Conservation (phyloP, 306 rosid genomes). For the Luffa aegyptiaca region DNA sequence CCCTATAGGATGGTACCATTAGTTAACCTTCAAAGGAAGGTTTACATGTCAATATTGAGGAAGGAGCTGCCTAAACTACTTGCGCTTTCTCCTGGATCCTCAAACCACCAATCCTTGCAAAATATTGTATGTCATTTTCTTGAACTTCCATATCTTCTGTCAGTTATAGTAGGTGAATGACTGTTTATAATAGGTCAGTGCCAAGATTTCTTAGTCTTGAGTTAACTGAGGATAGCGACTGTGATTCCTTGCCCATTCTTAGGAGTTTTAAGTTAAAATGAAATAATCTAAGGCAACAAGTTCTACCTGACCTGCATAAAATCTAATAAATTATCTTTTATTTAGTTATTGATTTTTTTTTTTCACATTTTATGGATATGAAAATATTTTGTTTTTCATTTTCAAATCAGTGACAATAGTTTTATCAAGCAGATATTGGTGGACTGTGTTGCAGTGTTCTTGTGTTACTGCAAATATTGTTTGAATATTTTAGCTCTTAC, state of each 20-base stretch:
- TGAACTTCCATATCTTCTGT: neutral
- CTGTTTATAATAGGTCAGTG: neutral
- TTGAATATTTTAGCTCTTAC: slow-evolving; percentile 7
- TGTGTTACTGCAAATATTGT: neutral
- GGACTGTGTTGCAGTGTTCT: neutral
- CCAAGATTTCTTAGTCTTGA: neutral
- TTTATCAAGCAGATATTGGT: neutral
- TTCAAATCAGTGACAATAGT: neutral
- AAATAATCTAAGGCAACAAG: neutral
- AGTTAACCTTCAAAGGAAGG: slow-evolving; percentile 70
- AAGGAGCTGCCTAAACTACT: slow-evolving; percentile 76
- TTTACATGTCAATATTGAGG: slow-evolving; percentile 76
- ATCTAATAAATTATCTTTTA: neutral
- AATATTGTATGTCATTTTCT: slow-evolving; percentile 52
- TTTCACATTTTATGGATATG: neutral
- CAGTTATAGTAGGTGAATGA: neutral
- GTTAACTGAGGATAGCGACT: neutral
- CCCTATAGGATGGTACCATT: slow-evolving; percentile 63
- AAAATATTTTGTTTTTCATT: neutral
- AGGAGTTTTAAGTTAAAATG: neutral
- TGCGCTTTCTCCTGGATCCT: slow-evolving; percentile 57
- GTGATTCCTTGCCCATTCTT: neutral
- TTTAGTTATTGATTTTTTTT: neutral
- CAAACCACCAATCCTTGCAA: slow-evolving; percentile 73
- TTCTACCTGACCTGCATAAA: neutral